These are phyloP conservation scores for Trametopsis cervina DNA, from an alignment of 768 basidiomycete genomes.

Conservation along the genomic window DNA sequence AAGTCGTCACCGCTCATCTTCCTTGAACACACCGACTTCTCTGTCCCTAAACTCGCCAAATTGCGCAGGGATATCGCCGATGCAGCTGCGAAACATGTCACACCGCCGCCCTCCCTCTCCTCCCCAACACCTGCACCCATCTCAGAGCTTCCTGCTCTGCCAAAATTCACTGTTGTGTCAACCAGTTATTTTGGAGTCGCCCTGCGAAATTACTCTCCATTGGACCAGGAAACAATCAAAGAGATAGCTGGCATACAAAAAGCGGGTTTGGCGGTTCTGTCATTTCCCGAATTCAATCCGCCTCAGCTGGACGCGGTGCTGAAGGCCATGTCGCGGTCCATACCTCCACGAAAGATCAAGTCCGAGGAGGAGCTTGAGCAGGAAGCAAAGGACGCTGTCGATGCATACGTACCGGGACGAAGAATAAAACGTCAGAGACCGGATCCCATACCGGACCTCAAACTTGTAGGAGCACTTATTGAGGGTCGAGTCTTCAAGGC, in stretches of 20 bases:
- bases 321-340: constrained; percentile 55
- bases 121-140: constrained; percentile 15
- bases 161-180: constrained; percentile 63
- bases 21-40: constrained; percentile 72
- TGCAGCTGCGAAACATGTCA: constrained; percentile 35
- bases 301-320: constrained; percentile 65
- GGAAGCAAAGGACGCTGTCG: constrained; percentile 41
- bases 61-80: constrained; percentile 62
- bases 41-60: constrained; percentile 55
- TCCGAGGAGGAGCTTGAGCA: constrained; percentile 45
- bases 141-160: constrained; percentile 18
- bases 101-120: constrained; percentile 26
- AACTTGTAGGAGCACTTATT: constrained; percentile 71
- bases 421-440: constrained; percentile 54
- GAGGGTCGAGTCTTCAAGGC: constrained; percentile 67
- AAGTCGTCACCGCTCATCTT: constrained; percentile 61
- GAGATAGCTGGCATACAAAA: constrained; percentile 48
- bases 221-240: constrained; percentile 41
- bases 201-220: constrained; percentile 49
- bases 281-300: constrained; percentile 62
- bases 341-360: constrained; percentile 51
- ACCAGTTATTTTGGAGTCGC: constrained; percentile 78
- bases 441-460: constrained; percentile 55
- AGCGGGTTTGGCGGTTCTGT: constrained; percentile 61
- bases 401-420: constrained; percentile 63